A percentile compares a stretch with the other conserved stretches of the same genome.
Conservation (phyloP, 176 grass and related monocot genomes). For the Canna indica region DNA sequence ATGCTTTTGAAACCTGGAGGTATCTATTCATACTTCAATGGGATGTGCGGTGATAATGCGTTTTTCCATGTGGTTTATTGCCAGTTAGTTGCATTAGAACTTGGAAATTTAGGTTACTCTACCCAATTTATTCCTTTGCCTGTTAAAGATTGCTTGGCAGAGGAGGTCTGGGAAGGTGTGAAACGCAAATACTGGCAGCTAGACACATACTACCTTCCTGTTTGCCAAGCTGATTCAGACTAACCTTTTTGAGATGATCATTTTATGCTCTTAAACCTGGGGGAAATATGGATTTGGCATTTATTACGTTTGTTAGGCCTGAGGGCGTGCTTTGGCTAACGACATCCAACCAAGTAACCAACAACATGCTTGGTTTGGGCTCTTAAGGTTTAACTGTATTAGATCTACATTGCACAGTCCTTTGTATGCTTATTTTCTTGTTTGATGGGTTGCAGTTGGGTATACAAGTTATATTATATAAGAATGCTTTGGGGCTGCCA, state of each 20-base stretch:
- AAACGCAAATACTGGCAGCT: conserved; percentile 89
- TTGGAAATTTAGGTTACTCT: conserved; percentile 53
- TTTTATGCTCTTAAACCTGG: not conserved
- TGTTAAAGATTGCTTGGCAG: conserved; percentile 59
- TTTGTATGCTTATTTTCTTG: not conserved
- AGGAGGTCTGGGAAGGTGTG: conserved; percentile 68
- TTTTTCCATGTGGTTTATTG: conserved; percentile 90
- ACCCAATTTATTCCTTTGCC: conserved; percentile 86
- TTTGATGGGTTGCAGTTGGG: not conserved
- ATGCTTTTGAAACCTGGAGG: conserved; percentile 58
- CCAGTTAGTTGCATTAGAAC: conserved; percentile 64
- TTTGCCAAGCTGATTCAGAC: conserved; percentile 55
- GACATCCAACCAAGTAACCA: not conserved
- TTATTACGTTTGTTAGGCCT: not conserved
- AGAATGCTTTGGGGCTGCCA: too few species aligned
- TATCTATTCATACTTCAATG: conserved; percentile 92
- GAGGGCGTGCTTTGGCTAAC: too few species aligned
- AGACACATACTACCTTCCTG: conserved; percentile 81
- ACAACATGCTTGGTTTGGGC: not conserved
- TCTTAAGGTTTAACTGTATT: not conserved
- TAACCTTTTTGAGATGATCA: conserved; percentile 2
- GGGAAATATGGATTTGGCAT: too few species aligned
- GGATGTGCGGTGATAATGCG: conserved; percentile 79
- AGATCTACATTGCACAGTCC: not conserved
- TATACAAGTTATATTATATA: too few species aligned